Evolutionary conservation across 1,284 basidiomycete genomes (phyloP), one percentile per base, ranked within the genome.

Genomic region (Ceratobasidium sp.): DNA sequence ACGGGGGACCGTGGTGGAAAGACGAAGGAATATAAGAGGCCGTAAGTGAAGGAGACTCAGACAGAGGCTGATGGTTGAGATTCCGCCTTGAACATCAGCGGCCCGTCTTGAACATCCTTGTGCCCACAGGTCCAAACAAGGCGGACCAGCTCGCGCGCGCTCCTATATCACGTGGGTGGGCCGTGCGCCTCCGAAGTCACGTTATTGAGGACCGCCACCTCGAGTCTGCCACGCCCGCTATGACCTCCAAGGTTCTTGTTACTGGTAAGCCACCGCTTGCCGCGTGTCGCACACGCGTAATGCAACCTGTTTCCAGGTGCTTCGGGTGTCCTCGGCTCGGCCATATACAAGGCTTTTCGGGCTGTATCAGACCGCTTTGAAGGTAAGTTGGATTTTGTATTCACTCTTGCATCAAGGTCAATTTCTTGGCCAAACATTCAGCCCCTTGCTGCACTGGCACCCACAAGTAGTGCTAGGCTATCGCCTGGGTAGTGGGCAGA

Each of bases 261-360:
- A 90, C 90, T 83, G 89, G 89, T 84, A 81, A 78, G 81, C 71
- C 32, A 37, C 6, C 4, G 19, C 37, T 8, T 37, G 59, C 37
- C 59, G 34, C 59, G 37, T 32, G 71, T 52, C 75, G 15, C 15
- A 15, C 52, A 29, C 22, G 22, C 32, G 68, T 49, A 76, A 73
- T 62, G 19, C 76, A 29, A 17, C 75, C 29, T n/a, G 22, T 32
- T 15, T 40, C 34, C 81, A 92, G 93, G 93, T 78, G 93, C 93
- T 78, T 94, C 93, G 49, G 93, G 93, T 44, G 87, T 95, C 17
- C 87, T 95, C 11, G 93, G 93, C 13, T 86, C 88, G 11, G 91
- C 91, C 5, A 87, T 94, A 6, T 88, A 88, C 81, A 82, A 85
- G 49, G 90, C 91, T 5, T 93, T 93, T 84, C 85, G 84, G 54